These are phyloP conservation scores for Mucor plumbeus DNA, from an alignment of 371 early-diverging fungal genomes.

Conservation along the genomic window DNA sequence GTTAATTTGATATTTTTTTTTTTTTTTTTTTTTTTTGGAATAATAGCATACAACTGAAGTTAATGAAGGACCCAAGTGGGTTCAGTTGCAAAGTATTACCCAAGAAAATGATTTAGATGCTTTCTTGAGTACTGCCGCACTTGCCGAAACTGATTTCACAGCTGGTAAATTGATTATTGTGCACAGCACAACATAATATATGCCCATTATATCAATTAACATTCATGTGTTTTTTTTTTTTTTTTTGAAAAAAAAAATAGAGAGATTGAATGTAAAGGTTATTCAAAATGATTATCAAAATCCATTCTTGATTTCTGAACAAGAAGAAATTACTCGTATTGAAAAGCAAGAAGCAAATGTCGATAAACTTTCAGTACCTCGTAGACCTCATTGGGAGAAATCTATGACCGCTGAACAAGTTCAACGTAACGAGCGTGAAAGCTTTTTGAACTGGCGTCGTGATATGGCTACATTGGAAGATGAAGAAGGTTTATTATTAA, in stretches of 20 bases:
- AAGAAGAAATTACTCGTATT: slow-evolving; percentile 75
- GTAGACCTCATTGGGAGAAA: slow-evolving; percentile 91
- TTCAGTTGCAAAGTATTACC: slow-evolving; percentile 92
- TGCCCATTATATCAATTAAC: too few relatives aligned
- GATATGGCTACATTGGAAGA: slow-evolving; percentile 89
- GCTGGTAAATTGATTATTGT: slow-evolving; percentile 69
- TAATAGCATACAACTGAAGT: slow-evolving; percentile 86
- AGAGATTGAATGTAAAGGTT: slow-evolving; percentile 87
- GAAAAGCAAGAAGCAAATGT: slow-evolving; percentile 78
- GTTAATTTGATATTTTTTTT: neutral
- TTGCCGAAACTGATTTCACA: slow-evolving; percentile 96
- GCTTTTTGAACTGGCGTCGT: slow-evolving; percentile 94
- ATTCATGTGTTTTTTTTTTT: slow-evolving; percentile 21
- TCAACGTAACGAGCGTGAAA: slow-evolving; percentile 80
- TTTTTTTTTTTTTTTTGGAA: neutral
- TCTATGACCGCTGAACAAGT: slow-evolving; percentile 84
- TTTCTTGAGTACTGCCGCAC: slow-evolving; percentile 92
- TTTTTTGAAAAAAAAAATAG: too few relatives aligned
- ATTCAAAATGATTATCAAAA: slow-evolving; percentile 78
- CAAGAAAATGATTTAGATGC: slow-evolving; percentile 96
- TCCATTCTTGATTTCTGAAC: slow-evolving; percentile 80
- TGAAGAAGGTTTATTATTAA: slow-evolving; percentile 87
- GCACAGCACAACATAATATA: too few relatives aligned
- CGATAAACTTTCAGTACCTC: slow-evolving; percentile 79
- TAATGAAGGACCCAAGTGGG: slow-evolving; percentile 85